Percentiles rank a stretch among this genome's conserved stretches.
phyloP scores from a whole-genome alignment of 2,329 filamentous ascomycete species.

The Penicillium sp. region DNA sequence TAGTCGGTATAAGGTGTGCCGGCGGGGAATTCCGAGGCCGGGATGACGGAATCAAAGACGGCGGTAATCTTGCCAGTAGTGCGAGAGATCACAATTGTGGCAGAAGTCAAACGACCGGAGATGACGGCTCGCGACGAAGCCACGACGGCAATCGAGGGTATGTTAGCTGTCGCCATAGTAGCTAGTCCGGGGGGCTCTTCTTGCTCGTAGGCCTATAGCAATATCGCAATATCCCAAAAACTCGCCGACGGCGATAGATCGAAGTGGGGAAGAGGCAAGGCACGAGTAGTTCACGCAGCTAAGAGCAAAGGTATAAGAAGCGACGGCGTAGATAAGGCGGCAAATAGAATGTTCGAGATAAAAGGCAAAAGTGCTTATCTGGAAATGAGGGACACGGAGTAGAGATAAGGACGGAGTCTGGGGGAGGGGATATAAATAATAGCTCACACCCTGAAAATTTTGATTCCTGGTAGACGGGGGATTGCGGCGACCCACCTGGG shows the following conservation, averaged over 20 bases:
- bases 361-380: slow-evolving; percentile 8
- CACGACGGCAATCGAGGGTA: slow-evolving; percentile 66
- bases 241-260: not conserved
- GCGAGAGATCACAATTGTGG: slow-evolving; percentile 77
- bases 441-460: slow-evolving; percentile 7
- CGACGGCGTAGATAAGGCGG: not conserved
- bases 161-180: slow-evolving; percentile 25
- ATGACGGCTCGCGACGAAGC: slow-evolving; percentile 82
- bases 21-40: slow-evolving; percentile 68
- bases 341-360: not conserved
- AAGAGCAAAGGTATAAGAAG: slow-evolving; percentile 1
- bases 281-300: slow-evolving; percentile 8
- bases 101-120: slow-evolving; percentile 71
- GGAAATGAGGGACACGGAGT: not conserved
- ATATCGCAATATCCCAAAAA: no score
- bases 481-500: slow-evolving; percentile 1
- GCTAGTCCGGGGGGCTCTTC: slow-evolving; percentile 6
- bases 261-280: not conserved
- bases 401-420: not conserved
- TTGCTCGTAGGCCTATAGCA: not conserved
- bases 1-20: slow-evolving; percentile 77
- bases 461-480: not conserved
- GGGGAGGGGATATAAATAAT: slow-evolving; percentile 18
- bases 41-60: slow-evolving; percentile 71
- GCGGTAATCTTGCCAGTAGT: slow-evolving; percentile 79